Evolutionary conservation across 2,329 filamentous ascomycete species (phyloP).

Genomic region (Monilinia fructicola): DNA sequence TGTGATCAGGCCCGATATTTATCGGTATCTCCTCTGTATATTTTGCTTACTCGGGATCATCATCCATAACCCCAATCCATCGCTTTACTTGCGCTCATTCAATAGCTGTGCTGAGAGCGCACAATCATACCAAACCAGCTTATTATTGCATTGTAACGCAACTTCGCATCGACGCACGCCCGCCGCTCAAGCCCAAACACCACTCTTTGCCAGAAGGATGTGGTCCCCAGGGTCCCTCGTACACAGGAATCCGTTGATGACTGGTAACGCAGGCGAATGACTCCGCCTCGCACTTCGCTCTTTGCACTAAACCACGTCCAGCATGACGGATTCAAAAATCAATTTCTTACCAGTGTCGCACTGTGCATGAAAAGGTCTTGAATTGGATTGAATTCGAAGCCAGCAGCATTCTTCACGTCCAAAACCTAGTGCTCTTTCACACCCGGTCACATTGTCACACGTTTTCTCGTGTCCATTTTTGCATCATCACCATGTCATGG

Average conservation of each 20-base stretch:
- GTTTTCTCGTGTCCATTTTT: slow-evolving; percentile 33
- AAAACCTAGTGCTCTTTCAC: slow-evolving; percentile 14
- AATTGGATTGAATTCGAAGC: slow-evolving; percentile 1
- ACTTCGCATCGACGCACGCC: slow-evolving; percentile 10
- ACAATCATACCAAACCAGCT: slow-evolving; percentile 11
- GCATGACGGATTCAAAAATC: slow-evolving; percentile 22
- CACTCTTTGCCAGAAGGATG: slow-evolving; percentile 9
- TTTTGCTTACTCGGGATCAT: background rate
- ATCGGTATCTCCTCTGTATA: slow-evolving; percentile 8
- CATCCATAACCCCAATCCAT: slow-evolving; percentile 7
- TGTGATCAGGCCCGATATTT: slow-evolving; percentile 9
- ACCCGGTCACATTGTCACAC: background rate
- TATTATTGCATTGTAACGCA: slow-evolving; percentile 15
- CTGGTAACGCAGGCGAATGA: slow-evolving; percentile 18
- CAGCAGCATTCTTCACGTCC: slow-evolving; percentile 18
- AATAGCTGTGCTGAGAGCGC: slow-evolving; percentile 9
- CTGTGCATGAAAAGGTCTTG: background rate
- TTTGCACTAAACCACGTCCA: slow-evolving; percentile 24
- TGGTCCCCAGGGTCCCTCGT: background rate
- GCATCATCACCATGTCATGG: slow-evolving; percentile 17
- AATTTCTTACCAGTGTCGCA: slow-evolving; percentile 24
- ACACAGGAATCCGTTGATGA: slow-evolving; percentile 14
- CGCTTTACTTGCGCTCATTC: slow-evolving; percentile 16
- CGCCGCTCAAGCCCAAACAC: slow-evolving; percentile 19
- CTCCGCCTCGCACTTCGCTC: slow-evolving; percentile 26